Base-by-base conservation (phyloP, 768 basidiomycete species). In the Lyophyllum decastes region DNA sequence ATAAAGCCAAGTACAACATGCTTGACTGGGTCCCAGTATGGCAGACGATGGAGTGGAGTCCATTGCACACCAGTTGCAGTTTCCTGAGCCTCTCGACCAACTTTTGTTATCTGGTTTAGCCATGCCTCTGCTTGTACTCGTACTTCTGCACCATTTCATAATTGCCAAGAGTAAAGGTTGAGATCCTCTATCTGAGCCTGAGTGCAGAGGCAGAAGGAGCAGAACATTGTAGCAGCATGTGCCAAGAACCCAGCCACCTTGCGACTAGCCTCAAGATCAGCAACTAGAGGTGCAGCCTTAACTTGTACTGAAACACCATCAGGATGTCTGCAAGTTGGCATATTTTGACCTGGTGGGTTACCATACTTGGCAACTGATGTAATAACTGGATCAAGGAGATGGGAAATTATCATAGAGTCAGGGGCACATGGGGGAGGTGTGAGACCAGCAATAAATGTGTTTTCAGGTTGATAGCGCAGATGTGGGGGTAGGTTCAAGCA, bases 401-500 rank as follows among this genome's bases (percentile, higher is more conserved):
- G 66, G 72, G 35, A 66, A 70, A 72, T 67, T 6, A 62, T 66
- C 12, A 14, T 53, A 0, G 58, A 24, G 48, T 51, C 40, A 30
- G 74, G 75, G 27, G 61, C 52, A 22, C 64, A 41, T 4, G 76
- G 76, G 73, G 76, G 61, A 34, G 49, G 76, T 19, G 70, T 73
- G 2, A 76, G 54, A 1, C 71, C 72, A 57, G 64, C 60, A 58
- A 77, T 21, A 52, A 69, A 72, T 1, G 66, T 61, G 60, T 77
- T 75, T 55, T 76, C 74, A 2, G 65, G 55, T 12, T 34, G 55
- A 61, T 70, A 72, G 0, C 66, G 63, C 2, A 73, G 41, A 8
- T 67, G 40, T 2, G 50, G 50, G 4, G 75, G 76, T 1, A 77
- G 63, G 52, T 77, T 77, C 35, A 73, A 44, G 58, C 75, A 77